Percentiles rank a stretch among this genome's conserved stretches.
Evolutionary conservation across 176 grass and related monocot genomes (phyloP).

Genomic region (Echinochloa phyllopogon): DNA sequence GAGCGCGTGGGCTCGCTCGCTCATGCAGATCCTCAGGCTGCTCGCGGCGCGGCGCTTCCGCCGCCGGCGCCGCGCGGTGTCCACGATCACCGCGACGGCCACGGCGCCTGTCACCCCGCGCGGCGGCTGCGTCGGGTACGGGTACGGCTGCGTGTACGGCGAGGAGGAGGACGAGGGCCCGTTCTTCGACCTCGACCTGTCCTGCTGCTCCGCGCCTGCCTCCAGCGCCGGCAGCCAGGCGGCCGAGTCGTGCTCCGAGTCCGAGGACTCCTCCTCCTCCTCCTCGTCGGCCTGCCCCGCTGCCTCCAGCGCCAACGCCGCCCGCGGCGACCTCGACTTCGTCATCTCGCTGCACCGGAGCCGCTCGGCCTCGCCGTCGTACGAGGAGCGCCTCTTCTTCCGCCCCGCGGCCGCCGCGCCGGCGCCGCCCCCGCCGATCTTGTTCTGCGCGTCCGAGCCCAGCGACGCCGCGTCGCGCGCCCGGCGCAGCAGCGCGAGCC

Average conservation of each 20-base stretch:
- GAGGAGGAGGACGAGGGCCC: constrained; percentile 67
- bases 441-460: constrained; percentile 47
- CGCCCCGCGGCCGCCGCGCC: background rate
- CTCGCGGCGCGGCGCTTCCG: constrained; percentile 46
- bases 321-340: constrained; percentile 48
- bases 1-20: background rate
- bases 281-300: background rate
- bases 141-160: background rate
- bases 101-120: constrained; percentile 48
- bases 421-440: background rate
- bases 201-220: constrained; percentile 48
- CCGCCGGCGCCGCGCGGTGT: constrained; percentile 40
- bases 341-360: constrained; percentile 54
- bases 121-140: background rate
- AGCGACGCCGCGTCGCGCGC: constrained; percentile 5
- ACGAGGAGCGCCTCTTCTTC: constrained; percentile 64
- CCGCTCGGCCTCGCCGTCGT: constrained; percentile 44
- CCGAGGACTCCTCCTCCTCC: constrained; percentile 43
- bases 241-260: constrained; percentile 51
- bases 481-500: constrained; percentile 29
- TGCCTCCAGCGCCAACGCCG: background rate
- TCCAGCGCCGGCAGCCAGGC: constrained; percentile 43
- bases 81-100: constrained; percentile 46
- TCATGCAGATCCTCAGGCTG: constrained; percentile 58
- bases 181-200: constrained; percentile 77